Conservation (phyloP, 495 filamentous ascomycete species). For the Annulohypoxylon maeteangense region DNA sequence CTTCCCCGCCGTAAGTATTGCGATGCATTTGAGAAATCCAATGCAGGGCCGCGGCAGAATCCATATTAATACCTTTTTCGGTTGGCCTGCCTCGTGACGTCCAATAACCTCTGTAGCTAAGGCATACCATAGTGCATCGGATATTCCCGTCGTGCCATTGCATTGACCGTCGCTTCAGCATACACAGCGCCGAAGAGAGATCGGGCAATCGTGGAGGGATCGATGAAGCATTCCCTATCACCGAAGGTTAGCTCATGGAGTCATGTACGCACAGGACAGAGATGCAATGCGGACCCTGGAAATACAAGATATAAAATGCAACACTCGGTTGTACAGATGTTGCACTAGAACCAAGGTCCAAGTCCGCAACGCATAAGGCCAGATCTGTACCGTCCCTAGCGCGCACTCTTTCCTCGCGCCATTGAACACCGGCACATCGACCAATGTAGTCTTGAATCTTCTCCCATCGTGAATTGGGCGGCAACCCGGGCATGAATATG, state of each 20-base stretch:
- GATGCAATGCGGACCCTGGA: conserved; percentile 61
- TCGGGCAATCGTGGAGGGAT: conserved; percentile 75
- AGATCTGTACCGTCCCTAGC: conserved; percentile 68
- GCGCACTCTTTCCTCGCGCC: conserved; percentile 67
- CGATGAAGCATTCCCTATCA: conserved; percentile 70
- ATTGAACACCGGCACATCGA: conserved; percentile 68
- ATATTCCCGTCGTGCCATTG: conserved; percentile 26
- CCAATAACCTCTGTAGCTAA: conserved; percentile 85
- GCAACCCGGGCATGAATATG: conserved; percentile 80
- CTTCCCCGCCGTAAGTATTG: conserved; percentile 31
- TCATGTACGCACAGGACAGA: conserved; percentile 18
- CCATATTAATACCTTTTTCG: conserved; percentile 71
- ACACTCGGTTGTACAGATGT: conserved; percentile 23
- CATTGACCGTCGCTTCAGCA: conserved; percentile 49
- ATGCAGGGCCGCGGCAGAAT: conserved; percentile 69
- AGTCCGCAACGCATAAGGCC: conserved; percentile 43
- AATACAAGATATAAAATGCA: conserved; percentile 65
- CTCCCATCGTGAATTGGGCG: conserved; percentile 67
- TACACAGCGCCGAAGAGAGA: conserved; percentile 66
- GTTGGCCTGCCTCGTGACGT: conserved; percentile 75
- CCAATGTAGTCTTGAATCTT: conserved; percentile 69
- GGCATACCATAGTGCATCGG: conserved; percentile 67
- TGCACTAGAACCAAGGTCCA: conserved; percentile 36
- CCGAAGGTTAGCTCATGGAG: conserved; percentile 45
- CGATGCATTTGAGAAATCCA: conserved; percentile 60